Evolutionary conservation across 2,329 filamentous ascomycete genomes (phyloP), one percentile per base, ranked within the genome.

Genomic region (Elsinoe perseae): DNA sequence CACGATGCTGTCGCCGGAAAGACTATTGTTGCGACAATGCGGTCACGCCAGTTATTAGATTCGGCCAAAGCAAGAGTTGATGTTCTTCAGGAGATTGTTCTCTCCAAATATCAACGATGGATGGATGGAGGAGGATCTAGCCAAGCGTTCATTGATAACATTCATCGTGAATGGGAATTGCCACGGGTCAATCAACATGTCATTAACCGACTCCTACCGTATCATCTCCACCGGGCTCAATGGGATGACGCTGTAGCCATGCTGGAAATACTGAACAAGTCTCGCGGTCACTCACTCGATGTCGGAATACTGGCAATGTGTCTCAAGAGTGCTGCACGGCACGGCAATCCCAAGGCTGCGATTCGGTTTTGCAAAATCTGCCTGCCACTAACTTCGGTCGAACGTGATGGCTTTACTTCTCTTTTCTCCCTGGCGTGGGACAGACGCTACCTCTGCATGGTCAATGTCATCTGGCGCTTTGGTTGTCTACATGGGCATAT

Each of bases 401-500:
- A 61, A 58, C 5, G 34, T 1, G 2, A 42, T 7, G 20, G 66
- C 63, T 23, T 40, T 9, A 59, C 58, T 5, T 16, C 10, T 3
- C 61, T 69, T 2, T 66, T 64, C 36, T 30, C 30, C 6, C 44
- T 69, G 12, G 66, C 65, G 1, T 67, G 62, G 63, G 40, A 52
- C 2, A 20, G 48, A 4, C 56, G 58, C 7, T 61, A 59, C 50
- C 64, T 60, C 59, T 69, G 69, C 43, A 61, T 64, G 46, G 53
- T 65, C n/a, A 60, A 65, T 16, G 64, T 68, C 1, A 56, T 69
- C 16, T 70, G 67, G 67, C 62, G 64, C 6, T 67, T 69, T 57
- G 66, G 66, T 14, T 68, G 65, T 56, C 59, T 61, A 14, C 50
- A 58, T 18, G 66, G 65, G 2, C 54, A 64, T 14, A 59, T 64